Evolutionary conservation across 108 stramenopile genomes (phyloP), one percentile per base, ranked within the genome.

Genomic region (Aurantiochytrium sp.): DNA sequence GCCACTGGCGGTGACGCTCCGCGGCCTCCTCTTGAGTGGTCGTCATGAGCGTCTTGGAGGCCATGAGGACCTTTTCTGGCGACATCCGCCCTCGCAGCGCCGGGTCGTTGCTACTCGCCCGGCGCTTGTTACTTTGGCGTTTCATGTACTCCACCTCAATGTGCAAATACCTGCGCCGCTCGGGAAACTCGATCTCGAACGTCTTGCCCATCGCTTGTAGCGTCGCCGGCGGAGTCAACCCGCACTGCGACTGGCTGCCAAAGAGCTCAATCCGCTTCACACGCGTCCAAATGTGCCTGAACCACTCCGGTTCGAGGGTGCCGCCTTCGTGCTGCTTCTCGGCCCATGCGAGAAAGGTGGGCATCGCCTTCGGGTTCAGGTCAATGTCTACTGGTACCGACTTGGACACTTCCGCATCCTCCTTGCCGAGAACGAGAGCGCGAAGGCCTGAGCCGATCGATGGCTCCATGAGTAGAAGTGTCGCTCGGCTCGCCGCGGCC

Each of bases 181-280:
- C 59, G 27, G 59, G 59, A 19, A 65, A 65, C 59, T 65, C 59
- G 12, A 65, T 27, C 0, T 65, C 34, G 24, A 65, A 65, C 8
- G 59, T 65, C 32, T 6, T 15, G 8, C 15, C 59, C 59, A 34
- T 65, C 15, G 15, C 27, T 6, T 10, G 32, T 12, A 65, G 59
- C 59, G 34, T 34, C 27, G 15, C 59, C 10, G 59, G 59, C 2
- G 59, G 59, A 65, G 59, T 65, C 59, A 81, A 24, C 15, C 73
- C 73, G 45, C 73, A 81, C 30, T 81, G 73, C 36, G 12, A 6
- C n/a, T 81, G 73, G 73, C 73, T 81, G 36, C 73, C 73, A 42
- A 81, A 81, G 17, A 81, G 73, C 45, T 81, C 73, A 48, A 81
- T 81, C 0, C 39, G 39, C 45, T 81, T 41, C 10, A 81, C 45